Base-by-base conservation (phyloP, 164 flowering plant species). In the Chimonanthus praecox region DNA sequence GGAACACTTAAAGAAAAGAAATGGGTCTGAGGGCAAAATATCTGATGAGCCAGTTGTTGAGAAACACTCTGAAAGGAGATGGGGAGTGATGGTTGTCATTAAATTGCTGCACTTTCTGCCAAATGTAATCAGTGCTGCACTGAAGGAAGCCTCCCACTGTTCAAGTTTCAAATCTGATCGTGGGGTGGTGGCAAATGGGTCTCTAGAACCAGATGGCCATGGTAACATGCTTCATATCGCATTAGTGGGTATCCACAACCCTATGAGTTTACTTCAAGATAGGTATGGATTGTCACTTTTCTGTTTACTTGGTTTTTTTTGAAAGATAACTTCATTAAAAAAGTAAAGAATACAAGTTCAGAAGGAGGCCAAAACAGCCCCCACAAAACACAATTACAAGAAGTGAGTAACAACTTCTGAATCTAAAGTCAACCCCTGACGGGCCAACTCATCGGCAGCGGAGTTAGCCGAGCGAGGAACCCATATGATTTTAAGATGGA, bases 71-170 rank as follows among this genome's bases (percentile, higher is more conserved):
- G 90, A 89, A 76, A 88, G 74, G 75, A 94, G 87, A 80, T 96
- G 99, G 98, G 99, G 99, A 74, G 93, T 90, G 60, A 96, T 96
- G 99, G 97, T 92, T 72, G 87, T 94, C 49, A 89, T 90, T 75
- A 96, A 91, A 82, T 92, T 97, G 73, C 99, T 96, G 78, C 98
- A 92, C 75, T 79, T 91, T 78, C 81, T 96, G 78, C 89, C 97
- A 10, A 75, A 80, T 58, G 89, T 86, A 8, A 79, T 94, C 49
- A 82, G 74, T 80, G 86, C 96, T 79, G 97, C 97, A 49, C 60
- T 91, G 79, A 88, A 80, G 83, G 98, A 96, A 83, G 84, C 92
- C 70, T 69, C 85, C 73, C 88, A 88, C 76, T 81, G 77, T 72
- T 77, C 78, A 46, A 58, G 47, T 67, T 65, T 60, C 45, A 43